These are phyloP conservation scores for Mycotypha africana DNA, from an alignment of 371 early-diverging fungal species.

Conservation along the genomic window DNA sequence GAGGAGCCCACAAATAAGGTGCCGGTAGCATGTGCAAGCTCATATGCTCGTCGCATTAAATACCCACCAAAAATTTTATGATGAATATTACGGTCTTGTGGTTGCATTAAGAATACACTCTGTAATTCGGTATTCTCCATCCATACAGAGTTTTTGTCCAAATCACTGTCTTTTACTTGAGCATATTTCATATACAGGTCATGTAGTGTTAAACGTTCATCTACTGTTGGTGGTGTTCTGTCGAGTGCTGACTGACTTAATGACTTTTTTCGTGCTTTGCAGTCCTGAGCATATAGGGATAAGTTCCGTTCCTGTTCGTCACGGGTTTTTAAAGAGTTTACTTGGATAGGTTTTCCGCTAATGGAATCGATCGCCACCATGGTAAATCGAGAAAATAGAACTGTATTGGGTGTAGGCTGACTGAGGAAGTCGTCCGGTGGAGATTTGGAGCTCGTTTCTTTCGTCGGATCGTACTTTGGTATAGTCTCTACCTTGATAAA, in stretches of 20 bases:
- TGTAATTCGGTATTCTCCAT: slow-evolving; percentile 74
- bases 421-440: slow-evolving; percentile 12
- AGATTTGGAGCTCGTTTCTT: neutral
- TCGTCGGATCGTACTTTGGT: slow-evolving; percentile 13
- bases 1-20: slow-evolving; percentile 54
- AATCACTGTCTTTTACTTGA: slow-evolving; percentile 28
- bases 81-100: slow-evolving; percentile 90
- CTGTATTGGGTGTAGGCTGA: slow-evolving; percentile 38
- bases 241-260: slow-evolving; percentile 52
- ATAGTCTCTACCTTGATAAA: slow-evolving; percentile 65
- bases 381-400: slow-evolving; percentile 78
- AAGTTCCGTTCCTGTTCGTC: slow-evolving; percentile 70
- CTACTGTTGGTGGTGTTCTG: slow-evolving; percentile 73
- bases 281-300: slow-evolving; percentile 67
- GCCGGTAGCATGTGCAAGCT: slow-evolving; percentile 75
- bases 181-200: slow-evolving; percentile 67
- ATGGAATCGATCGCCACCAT: slow-evolving; percentile 86
- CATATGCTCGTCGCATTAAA: slow-evolving; percentile 68
- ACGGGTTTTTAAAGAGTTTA: slow-evolving; percentile 70
- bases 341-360: slow-evolving; percentile 64
- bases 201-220: slow-evolving; percentile 82
- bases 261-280: slow-evolving; percentile 63
- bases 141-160: slow-evolving; percentile 36
- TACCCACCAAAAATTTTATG: slow-evolving; percentile 89
- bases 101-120: slow-evolving; percentile 66